phyloP scores from a whole-genome alignment of 139 green algal genomes.

The Limnomonas spitsbergensis region DNA sequence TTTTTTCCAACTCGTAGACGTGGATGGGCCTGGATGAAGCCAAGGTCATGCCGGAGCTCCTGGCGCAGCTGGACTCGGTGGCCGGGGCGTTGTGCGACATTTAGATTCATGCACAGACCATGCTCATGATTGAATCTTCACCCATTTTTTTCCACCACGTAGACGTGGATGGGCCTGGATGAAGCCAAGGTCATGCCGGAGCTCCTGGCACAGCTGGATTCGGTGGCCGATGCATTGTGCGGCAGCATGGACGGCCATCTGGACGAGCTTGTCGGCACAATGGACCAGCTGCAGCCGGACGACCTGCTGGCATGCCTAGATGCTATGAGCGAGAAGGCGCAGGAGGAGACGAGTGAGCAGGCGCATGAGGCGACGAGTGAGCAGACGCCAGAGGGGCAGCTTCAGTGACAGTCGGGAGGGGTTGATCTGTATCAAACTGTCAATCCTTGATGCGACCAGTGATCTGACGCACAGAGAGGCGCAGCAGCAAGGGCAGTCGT shows the following conservation, averaged over 20 bases:
- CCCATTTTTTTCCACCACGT: too few relatives aligned
- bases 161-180: conserved; percentile 41
- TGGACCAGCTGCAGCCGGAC: neutral
- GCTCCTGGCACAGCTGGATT: conserved; percentile 5
- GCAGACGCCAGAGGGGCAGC: too few relatives aligned
- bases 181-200: conserved; percentile 15
- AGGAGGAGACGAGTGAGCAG: conserved; percentile 2
- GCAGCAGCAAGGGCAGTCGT: too few relatives aligned
- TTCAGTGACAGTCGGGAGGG: too few relatives aligned
- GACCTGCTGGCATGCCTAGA: conserved; percentile 6
- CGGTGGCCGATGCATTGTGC: neutral
- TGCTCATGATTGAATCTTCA: too few relatives aligned
- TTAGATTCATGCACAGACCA: too few relatives aligned
- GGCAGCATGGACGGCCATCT: neutral
- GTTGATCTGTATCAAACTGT: too few relatives aligned
- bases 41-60: conserved; percentile 8
- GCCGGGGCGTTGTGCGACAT: too few relatives aligned
- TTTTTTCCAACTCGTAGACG: too few relatives aligned
- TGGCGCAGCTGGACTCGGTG: neutral
- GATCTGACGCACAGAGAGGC: too few relatives aligned
- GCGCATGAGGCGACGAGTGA: neutral
- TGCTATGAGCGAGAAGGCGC: neutral
- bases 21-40: conserved; percentile 36
- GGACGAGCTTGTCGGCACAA: neutral
- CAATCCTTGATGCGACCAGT: too few relatives aligned